Evolutionary conservation across 257 asterid species (phyloP).

Genomic region (Forsythia suspensa): DNA sequence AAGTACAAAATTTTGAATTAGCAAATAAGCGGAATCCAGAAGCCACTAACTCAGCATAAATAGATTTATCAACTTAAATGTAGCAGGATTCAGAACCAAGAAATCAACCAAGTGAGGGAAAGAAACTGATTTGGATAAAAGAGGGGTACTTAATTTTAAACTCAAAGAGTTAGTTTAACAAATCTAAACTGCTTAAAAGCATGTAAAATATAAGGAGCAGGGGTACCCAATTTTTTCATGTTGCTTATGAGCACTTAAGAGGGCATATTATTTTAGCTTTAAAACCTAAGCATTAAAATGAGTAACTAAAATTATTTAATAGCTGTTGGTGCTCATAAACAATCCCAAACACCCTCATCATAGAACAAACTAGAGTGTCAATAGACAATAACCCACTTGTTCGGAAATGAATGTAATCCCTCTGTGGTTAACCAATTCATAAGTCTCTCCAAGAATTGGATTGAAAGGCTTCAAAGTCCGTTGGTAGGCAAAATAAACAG

Average conservation of each 20-base stretch:
- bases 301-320: background rate
- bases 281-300: background rate
- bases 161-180: background rate
- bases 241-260: background rate
- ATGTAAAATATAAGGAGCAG: background rate
- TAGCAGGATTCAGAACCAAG: slow-evolving; percentile 10
- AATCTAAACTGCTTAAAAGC: background rate
- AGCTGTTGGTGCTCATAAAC: background rate
- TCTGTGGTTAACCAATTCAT: slow-evolving; percentile 81
- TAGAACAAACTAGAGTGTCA: background rate
- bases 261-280: background rate
- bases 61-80: background rate
- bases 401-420: slow-evolving; percentile 88
- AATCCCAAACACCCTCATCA: background rate
- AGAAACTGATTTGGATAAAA: background rate
- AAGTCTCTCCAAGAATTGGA: slow-evolving; percentile 98
- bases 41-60: background rate
- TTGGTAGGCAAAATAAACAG: slow-evolving; percentile 86
- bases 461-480: slow-evolving; percentile 99
- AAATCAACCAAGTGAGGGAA: slow-evolving; percentile 15
- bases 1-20: background rate
- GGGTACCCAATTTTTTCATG: background rate
- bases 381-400: slow-evolving; percentile 57
- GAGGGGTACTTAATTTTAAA: background rate
- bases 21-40: slow-evolving; percentile 11